Percentiles rank a stretch among this genome's conserved stretches.
Conservation (phyloP, 495 filamentous ascomycete genomes). For the Lentithecium fluviatile region DNA sequence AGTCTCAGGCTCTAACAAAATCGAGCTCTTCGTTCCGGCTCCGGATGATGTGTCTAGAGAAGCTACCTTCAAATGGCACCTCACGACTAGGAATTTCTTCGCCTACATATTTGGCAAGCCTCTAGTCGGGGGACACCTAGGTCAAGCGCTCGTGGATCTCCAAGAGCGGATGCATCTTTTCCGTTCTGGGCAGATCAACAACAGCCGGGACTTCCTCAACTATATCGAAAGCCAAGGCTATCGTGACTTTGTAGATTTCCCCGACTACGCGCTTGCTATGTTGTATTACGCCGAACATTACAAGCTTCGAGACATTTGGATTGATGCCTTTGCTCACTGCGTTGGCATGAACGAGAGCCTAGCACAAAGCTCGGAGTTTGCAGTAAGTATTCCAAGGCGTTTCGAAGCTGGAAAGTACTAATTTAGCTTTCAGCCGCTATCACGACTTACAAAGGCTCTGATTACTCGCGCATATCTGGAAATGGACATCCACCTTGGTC, state of each 20-base stretch:
- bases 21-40: conserved; percentile 64
- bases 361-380: conserved; percentile 52
- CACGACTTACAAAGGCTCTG: conserved; percentile 54
- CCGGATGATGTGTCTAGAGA: conserved; percentile 51
- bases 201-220: conserved; percentile 52
- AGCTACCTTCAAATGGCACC: conserved; percentile 55
- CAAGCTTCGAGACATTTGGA: conserved; percentile 56
- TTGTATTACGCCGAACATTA: conserved; percentile 63
- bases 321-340: conserved; percentile 65
- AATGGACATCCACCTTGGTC: conserved; percentile 59
- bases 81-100: conserved; percentile 67
- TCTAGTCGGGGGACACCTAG: conserved; percentile 59
- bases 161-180: conserved; percentile 59
- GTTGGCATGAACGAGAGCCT: conserved; percentile 63
- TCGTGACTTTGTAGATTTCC: conserved; percentile 56
- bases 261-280: conserved; percentile 59
- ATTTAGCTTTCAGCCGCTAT: conserved; percentile 48
- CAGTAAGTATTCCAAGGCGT: conserved; percentile 45
- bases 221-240: conserved; percentile 64
- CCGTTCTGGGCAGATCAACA: conserved; percentile 48
- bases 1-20: conserved; percentile 30
- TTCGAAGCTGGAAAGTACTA: neutral
- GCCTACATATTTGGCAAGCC: conserved; percentile 62
- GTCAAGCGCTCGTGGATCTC: conserved; percentile 56
- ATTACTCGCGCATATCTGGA: conserved; percentile 60